These are phyloP conservation scores for Globisporangium paddicum DNA, from an alignment of 352 stramenopile genomes.

Conservation along the genomic window DNA sequence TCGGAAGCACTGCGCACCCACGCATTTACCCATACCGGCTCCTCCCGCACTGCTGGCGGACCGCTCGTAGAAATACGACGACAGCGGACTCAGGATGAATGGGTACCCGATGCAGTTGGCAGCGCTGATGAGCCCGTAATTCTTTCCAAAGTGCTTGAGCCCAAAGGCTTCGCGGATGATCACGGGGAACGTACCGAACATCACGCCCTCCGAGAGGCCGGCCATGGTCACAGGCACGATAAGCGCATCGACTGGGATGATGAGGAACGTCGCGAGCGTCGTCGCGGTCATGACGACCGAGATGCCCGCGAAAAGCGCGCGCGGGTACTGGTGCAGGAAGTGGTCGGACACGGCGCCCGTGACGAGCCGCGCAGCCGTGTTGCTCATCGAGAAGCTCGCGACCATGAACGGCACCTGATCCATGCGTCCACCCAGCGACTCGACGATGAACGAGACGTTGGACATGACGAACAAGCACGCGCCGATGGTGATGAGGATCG, in stretches of 20 bases:
- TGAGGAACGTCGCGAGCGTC: conserved; percentile 54
- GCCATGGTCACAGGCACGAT: conserved; percentile 53
- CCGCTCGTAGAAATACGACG: conserved; percentile 67
- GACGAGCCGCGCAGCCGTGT: conserved; percentile 53
- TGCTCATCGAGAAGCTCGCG: conserved; percentile 69
- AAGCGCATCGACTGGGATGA: conserved; percentile 33
- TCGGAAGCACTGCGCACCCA: conserved; percentile 53
- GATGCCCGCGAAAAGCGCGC: conserved; percentile 45
- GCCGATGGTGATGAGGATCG: conserved; percentile 74
- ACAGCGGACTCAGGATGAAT: conserved; percentile 69
- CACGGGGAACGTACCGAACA: conserved; percentile 80
- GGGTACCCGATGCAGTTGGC: conserved; percentile 82
- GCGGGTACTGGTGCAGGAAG: conserved; percentile 35
- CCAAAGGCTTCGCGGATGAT: conserved; percentile 81
- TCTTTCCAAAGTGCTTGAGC: conserved; percentile 75
- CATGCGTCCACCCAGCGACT: conserved; percentile 52
- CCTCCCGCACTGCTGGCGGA: conserved; percentile 15
- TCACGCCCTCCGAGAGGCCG: conserved; percentile 66
- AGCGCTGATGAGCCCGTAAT: conserved; percentile 76
- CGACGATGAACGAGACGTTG: conserved; percentile 83
- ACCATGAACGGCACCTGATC: conserved; percentile 75
- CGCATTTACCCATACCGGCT: conserved; percentile 38
- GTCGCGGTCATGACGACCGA: conserved; percentile 44
- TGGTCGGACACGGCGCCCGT: conserved; percentile 64
- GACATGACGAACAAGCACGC: conserved; percentile 75